phyloP scores from a whole-genome alignment of 2,329 filamentous ascomycete genomes.

The Ophiocordyceps camponoti-floridani region DNA sequence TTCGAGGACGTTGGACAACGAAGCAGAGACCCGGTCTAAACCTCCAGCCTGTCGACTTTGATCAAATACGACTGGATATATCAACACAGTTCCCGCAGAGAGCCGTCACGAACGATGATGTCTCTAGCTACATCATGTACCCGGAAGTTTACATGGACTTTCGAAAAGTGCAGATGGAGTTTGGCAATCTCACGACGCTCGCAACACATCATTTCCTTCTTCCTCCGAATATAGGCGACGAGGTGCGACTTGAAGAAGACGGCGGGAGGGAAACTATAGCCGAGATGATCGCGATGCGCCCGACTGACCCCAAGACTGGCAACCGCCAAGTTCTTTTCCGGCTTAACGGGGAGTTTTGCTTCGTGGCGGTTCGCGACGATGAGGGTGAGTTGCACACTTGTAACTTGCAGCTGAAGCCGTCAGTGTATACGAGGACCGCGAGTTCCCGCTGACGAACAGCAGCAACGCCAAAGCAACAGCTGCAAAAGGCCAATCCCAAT shows the following conservation, averaged over 20 bases:
- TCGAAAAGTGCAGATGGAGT: background rate
- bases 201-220: background rate
- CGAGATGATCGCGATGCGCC: background rate
- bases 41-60: conserved; percentile 75
- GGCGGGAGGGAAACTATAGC: background rate
- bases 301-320: background rate
- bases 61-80: conserved; percentile 68
- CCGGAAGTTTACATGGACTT: background rate
- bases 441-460: background rate
- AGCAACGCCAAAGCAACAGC: background rate
- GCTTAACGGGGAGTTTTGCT: background rate
- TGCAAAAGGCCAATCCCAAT: background rate
- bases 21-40: conserved; percentile 75
- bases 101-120: conserved; percentile 66
- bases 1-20: conserved; percentile 85
- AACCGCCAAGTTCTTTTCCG: background rate
- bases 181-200: background rate
- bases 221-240: background rate
- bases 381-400: background rate
- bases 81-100: conserved; percentile 61
- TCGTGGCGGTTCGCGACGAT: background rate
- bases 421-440: background rate
- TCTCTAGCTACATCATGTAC: conserved; percentile 30
- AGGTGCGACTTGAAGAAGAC: background rate
- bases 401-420: too few species aligned